Conservation (phyloP, 805 yeast species). For the Clavispora fructus region DNA sequence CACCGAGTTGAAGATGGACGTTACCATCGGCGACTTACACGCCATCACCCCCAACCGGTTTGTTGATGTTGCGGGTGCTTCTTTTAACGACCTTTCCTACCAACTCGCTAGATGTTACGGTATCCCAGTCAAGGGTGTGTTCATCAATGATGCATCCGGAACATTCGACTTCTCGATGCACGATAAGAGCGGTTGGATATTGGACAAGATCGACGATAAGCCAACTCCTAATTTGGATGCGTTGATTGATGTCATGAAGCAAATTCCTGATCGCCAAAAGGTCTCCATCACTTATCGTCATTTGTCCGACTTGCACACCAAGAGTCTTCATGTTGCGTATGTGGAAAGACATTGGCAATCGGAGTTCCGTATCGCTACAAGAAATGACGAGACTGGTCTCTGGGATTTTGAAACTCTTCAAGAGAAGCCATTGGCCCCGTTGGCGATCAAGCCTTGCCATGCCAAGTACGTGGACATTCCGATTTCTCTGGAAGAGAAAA, state of each 20-base stretch:
- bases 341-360: slow-evolving; percentile 85
- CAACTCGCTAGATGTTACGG: slow-evolving; percentile 84
- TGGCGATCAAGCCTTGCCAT: slow-evolving; percentile 46
- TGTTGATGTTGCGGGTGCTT: slow-evolving; percentile 80
- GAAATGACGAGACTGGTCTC: slow-evolving; percentile 52
- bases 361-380: slow-evolving; percentile 59
- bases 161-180: slow-evolving; percentile 58
- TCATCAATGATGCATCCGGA: slow-evolving; percentile 69
- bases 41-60: slow-evolving; percentile 76
- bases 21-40: slow-evolving; percentile 71
- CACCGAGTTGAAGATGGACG: slow-evolving; percentile 41
- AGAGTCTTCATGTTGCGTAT: slow-evolving; percentile 57
- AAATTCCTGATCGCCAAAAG: slow-evolving; percentile 69
- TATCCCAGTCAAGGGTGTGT: slow-evolving; percentile 81
- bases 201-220: slow-evolving; percentile 71
- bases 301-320: slow-evolving; percentile 74
- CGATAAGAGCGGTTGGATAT: slow-evolving; percentile 72
- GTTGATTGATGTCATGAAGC: slow-evolving; percentile 72
- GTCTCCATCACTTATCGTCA: slow-evolving; percentile 71
- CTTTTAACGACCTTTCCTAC: slow-evolving; percentile 79
- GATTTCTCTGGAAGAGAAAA: slow-evolving; percentile 37
- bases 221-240: slow-evolving; percentile 71
- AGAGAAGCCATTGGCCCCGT: slow-evolving; percentile 59
- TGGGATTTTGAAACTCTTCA: slow-evolving; percentile 52
- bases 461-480: slow-evolving; percentile 74